Evolutionary conservation across 2,329 filamentous ascomycete genomes (phyloP).

Genomic region (Paraconiothyrium sp.): DNA sequence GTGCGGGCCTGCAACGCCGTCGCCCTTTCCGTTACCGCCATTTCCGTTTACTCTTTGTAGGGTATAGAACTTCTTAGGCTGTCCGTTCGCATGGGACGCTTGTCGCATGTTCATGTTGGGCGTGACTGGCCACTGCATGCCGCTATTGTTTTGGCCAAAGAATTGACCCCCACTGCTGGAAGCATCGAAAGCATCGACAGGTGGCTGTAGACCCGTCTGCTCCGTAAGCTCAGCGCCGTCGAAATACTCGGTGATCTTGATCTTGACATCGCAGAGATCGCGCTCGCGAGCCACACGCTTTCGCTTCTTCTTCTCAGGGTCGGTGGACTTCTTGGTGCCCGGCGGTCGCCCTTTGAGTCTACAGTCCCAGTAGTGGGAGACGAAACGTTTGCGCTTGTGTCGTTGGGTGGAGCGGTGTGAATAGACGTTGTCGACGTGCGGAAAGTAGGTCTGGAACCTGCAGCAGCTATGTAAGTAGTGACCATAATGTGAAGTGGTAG

Average conservation of each 20-base stretch:
- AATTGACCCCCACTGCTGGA: constrained; percentile 27
- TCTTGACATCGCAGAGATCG: constrained; percentile 86
- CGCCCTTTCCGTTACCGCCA: constrained; percentile 75
- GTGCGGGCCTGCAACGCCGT: constrained; percentile 76
- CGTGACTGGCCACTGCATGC: constrained; percentile 37
- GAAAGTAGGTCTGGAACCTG: constrained; percentile 82
- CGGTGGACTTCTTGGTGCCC: constrained; percentile 80
- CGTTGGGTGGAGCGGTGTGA: constrained; percentile 83
- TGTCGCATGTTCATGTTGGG: constrained; percentile 25
- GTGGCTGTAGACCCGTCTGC: constrained; percentile 42
- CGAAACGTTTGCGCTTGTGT: constrained; percentile 83
- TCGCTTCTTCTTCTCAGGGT: constrained; percentile 83
- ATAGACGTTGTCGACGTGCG: constrained; percentile 85
- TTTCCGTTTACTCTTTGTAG: constrained; percentile 82
- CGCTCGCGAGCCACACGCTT: constrained; percentile 78
- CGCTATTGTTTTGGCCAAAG: constrained; percentile 30
- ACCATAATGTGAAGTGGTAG: constrained; percentile 16
- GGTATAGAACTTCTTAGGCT: constrained; percentile 64
- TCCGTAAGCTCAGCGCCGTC: constrained; percentile 59
- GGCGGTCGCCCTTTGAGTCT: constrained; percentile 81
- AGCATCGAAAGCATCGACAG: constrained; percentile 20
- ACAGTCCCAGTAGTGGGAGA: constrained; percentile 87
- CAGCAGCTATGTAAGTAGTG: constrained; percentile 6
- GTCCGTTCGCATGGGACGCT: constrained; percentile 14
- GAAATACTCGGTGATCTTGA: constrained; percentile 84